These are phyloP conservation scores for Backusella tarrabulga DNA, from an alignment of 192 early-diverging fungal genomes.

Conservation along the genomic window DNA sequence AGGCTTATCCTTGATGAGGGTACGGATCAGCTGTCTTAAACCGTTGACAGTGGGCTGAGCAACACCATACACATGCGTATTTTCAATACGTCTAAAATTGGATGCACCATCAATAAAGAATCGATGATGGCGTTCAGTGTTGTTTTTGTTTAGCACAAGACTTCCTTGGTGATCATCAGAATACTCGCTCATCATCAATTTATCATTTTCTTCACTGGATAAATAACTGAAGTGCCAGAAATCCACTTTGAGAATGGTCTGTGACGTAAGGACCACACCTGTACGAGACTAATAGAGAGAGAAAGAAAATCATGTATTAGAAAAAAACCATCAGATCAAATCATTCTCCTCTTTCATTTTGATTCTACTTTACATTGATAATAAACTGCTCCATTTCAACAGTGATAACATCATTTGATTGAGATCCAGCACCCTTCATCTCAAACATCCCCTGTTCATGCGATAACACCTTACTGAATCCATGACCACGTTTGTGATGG, in stretches of 20 bases:
- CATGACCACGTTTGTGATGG: neutral
- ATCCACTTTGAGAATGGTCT: slow-evolving; percentile 63
- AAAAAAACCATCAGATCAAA: slow-evolving; percentile 11
- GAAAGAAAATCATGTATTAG: neutral
- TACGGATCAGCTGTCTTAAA: slow-evolving; percentile 46
- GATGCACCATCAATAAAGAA: slow-evolving; percentile 49
- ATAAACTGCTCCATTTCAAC: slow-evolving; percentile 24
- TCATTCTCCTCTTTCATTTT: neutral
- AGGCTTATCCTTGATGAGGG: slow-evolving; percentile 10
- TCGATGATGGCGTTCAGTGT: slow-evolving; percentile 9
- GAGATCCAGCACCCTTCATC: slow-evolving; percentile 19
- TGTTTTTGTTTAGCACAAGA: neutral
- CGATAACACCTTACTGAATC: neutral
- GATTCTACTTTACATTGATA: slow-evolving; percentile 14
- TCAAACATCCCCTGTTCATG: slow-evolving; percentile 31
- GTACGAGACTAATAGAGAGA: slow-evolving; percentile 35
- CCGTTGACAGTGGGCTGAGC: slow-evolving; percentile 64
- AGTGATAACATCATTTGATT: slow-evolving; percentile 6
- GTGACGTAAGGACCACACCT: slow-evolving; percentile 50
- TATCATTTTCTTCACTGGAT: neutral
- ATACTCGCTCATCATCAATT: neutral
- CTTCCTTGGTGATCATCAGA: neutral
- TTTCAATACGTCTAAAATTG: slow-evolving; percentile 50
- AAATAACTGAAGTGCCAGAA: slow-evolving; percentile 43
- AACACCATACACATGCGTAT: slow-evolving; percentile 46